These are phyloP conservation scores for Cephalotrichum gorgonifer DNA, from an alignment of 2,329 filamentous ascomycete species.

Conservation along the genomic window DNA sequence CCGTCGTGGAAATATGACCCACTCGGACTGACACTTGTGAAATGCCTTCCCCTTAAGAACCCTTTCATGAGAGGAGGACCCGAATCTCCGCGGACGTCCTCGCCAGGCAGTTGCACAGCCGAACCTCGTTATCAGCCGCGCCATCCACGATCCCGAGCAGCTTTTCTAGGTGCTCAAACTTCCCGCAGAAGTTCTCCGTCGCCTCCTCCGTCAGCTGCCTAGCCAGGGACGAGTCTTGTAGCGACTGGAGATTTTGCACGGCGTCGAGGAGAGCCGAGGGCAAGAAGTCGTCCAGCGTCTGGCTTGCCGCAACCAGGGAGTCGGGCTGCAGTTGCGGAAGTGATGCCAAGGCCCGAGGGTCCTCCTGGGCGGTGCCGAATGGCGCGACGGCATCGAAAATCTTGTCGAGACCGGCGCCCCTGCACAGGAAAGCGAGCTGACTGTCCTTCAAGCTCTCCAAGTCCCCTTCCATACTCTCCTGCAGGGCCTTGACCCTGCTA, in stretches of 20 bases:
- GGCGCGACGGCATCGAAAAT: conserved; percentile 33
- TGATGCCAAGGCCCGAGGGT: conserved; percentile 25
- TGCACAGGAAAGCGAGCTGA: conserved; percentile 64
- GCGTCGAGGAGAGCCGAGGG: conserved; percentile 91
- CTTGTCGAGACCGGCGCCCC: conserved; percentile 60
- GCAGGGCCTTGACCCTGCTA: conserved; percentile 42
- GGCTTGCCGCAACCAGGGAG: conserved; percentile 56
- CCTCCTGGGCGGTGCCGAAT: conserved; percentile 34
- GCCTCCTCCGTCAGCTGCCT: conserved; percentile 73
- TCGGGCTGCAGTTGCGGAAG: conserved; percentile 49
- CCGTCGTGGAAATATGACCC: no score
- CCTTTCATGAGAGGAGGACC: conserved; percentile 39
- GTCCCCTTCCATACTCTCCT: conserved; percentile 43
- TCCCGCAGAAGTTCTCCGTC: conserved; percentile 70
- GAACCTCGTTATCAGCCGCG: conserved; percentile 15
- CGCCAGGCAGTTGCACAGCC: conserved; percentile 38
- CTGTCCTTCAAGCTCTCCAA: conserved; percentile 49
- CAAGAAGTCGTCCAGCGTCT: conserved; percentile 78
- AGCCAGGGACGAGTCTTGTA: conserved; percentile 63
- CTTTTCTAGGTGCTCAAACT: conserved; percentile 59
- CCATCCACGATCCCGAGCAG: conserved; percentile 32
- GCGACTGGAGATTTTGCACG: conserved; percentile 63
- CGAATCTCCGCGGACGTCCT: conserved; percentile 50
- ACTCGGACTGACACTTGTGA: no score
- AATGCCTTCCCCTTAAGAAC: no score